Base-by-base conservation (phyloP, 345 rosid species). In the Gynandropsis gynandra region DNA sequence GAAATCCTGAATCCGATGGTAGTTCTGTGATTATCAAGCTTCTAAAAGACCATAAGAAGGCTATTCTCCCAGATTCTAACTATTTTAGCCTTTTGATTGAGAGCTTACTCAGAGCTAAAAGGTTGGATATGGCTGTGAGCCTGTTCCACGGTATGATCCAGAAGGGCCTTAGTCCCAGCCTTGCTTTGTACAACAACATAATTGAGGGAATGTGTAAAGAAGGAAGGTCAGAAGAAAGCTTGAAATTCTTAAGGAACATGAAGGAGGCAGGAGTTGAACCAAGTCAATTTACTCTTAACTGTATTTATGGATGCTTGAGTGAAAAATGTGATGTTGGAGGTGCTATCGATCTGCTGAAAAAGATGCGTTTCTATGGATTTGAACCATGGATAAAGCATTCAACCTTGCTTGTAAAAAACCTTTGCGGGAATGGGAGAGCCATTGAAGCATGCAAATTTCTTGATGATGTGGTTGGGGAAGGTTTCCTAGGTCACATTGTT, bases 301-400 rank as follows among this genome's bases (percentile, higher is more conserved):
- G 76, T 54, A 74, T 89, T 39, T 81, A 67, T 47, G 84, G 94
- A 40, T 79, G 87, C 61, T 71, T 89, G 37, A 78, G 93, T 76
- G 76, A 58, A 61, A 83, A 54, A 67, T 64, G 58, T 37, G 77
- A 89, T 53, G 68, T 69, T 50, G 64, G 57, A 36, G 87, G 82
- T 63, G 84, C 97, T 42, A 56, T 81, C 24, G 73, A 64, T 64
- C 35, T 80, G 37, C 56, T 79, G 54, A 85, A 67, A 74, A 73
- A 60, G 65, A 83, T 89, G 97, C 85, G 85, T 13, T 21, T 71
- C 50, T 65, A 76, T 67, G 95, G 94, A 52, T 80, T 75, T 29
- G 73, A 76, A 64, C 97, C 97, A 10, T 89, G 88, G 87, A 72
- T 77, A 55, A 89, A 86, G 66, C 76, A 83, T 66, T 72, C 82